Evolutionary conservation across 208 protist genomes (phyloP), one percentile per base, ranked within the genome.

Genomic region (Crithidia brevicula): DNA sequence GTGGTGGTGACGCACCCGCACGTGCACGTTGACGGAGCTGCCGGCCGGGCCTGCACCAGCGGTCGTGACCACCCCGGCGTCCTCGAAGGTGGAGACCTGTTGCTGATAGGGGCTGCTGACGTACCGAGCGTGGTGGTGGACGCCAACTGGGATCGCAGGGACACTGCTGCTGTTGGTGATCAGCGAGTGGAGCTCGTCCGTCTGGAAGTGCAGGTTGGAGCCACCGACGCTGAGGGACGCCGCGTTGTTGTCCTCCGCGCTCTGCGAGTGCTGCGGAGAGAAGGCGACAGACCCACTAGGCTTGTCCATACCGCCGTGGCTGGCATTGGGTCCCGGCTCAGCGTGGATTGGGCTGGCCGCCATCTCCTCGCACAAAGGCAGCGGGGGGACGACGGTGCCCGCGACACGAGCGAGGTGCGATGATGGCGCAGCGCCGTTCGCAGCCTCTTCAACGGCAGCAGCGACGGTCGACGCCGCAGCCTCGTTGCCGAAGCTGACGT

Each of bases 1-100:
- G 40, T 67, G 58, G 33, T 66, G 67, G 36, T 81, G 76, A 18
- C 71, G 69, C 5, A 81, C 64, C 4, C 62, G 53, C 56, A 81
- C 76, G 30, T 38, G 69, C 3, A 83, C 77, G 64, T 79, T 30
- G n/a, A 81, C 62, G 11, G 50, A 22, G 30, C 67, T 45, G 40
- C 58, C 61, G 9, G 43, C 52, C 10, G 54, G 34, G 16, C 67
- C 42, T 2, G 8, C 28, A 0, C 56, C 56, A 4, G 40, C 4
- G 42, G 27, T 30, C 20, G 50, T 61, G 20, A 20, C 4, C 30
- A 62, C 31, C 11, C 40, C 59, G 27, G 42, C 50, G 5, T 61
- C 58, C 50, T 74, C 67, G 40, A 62, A 45, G 42, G 46, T 30
- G 11, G 38, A 20, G 2, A 51, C 27, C 15, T 66, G 43, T n/a